phyloP scores from a whole-genome alignment of 441 rosid species.

The Croton setiger region DNA sequence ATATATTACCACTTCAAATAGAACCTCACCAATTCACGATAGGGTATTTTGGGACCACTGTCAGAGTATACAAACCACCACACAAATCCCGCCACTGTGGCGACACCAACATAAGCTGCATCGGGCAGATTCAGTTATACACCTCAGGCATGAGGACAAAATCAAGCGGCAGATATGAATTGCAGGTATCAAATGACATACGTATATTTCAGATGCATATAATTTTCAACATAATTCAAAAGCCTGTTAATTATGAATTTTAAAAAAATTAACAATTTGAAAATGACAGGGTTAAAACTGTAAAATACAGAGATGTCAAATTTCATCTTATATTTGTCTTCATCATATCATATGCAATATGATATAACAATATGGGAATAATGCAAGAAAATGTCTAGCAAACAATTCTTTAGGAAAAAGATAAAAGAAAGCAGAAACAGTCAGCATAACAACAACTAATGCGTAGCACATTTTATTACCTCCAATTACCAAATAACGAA shows the following conservation, averaged over 20 bases:
- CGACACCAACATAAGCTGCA: constrained; percentile 98
- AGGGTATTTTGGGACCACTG: constrained; percentile 83
- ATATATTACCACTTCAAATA: background rate
- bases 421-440: constrained; percentile 4
- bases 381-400: background rate
- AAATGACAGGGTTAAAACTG: background rate
- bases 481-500: constrained; percentile 98
- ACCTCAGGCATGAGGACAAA: constrained; percentile 2
- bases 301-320: background rate
- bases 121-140: constrained; percentile 20
- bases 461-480: constrained; percentile 40
- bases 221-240: background rate
- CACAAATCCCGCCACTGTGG: constrained; percentile 95
- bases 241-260: background rate
- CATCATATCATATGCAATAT: constrained; percentile 3
- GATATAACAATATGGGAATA: background rate
- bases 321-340: background rate
- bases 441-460: background rate
- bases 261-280: background rate
- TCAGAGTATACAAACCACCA: constrained; percentile 97
- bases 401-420: background rate
- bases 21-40: constrained; percentile 75
- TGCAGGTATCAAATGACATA: background rate
- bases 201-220: background rate
- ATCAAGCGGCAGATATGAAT: background rate